Evolutionary conservation across 192 early-diverging fungal species (phyloP).

Genomic region (Entophlyctis luteolus): DNA sequence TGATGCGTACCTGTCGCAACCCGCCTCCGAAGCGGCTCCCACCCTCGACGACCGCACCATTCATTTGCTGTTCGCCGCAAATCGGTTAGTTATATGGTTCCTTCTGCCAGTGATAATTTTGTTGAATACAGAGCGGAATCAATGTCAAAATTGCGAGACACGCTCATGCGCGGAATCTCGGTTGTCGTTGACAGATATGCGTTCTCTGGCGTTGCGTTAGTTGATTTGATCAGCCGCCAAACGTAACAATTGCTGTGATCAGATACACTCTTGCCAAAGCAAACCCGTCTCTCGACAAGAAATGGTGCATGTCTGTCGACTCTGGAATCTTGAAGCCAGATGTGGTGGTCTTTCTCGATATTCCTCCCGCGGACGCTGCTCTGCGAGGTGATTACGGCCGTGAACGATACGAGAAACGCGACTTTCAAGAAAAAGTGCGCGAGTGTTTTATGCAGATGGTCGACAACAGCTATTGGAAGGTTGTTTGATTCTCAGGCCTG

Average conservation of each 20-base stretch:
- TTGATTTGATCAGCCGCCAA: too few species aligned
- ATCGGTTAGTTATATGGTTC: slow-evolving; percentile 88
- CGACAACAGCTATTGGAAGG: slow-evolving; percentile 28
- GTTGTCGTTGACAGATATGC: slow-evolving; percentile 92
- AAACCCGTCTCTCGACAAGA: slow-evolving; percentile 57
- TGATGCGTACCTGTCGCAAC: slow-evolving; percentile 69
- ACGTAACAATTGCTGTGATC: too few species aligned
- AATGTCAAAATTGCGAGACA: slow-evolving; percentile 42
- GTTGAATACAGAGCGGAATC: slow-evolving; percentile 38
- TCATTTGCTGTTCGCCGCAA: slow-evolving; percentile 93
- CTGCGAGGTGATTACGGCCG: slow-evolving; percentile 82
- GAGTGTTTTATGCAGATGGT: slow-evolving; percentile 62
- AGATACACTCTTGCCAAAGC: slow-evolving; percentile 30
- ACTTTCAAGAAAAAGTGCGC: slow-evolving; percentile 77
- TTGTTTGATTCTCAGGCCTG: background rate
- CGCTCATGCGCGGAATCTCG: slow-evolving; percentile 65
- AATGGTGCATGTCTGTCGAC: slow-evolving; percentile 89
- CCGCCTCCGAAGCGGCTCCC: slow-evolving; percentile 38
- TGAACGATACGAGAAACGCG: slow-evolving; percentile 85
- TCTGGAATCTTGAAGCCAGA: slow-evolving; percentile 81
- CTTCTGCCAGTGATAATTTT: background rate
- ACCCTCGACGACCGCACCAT: slow-evolving; percentile 73
- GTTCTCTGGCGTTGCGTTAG: slow-evolving; percentile 92
- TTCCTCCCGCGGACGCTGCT: slow-evolving; percentile 70
- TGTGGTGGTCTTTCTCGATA: slow-evolving; percentile 82